Percentiles rank a stretch among this genome's conserved stretches.
Conservation (phyloP, 768 basidiomycete genomes). For the Mycena olivaceomarginata region DNA sequence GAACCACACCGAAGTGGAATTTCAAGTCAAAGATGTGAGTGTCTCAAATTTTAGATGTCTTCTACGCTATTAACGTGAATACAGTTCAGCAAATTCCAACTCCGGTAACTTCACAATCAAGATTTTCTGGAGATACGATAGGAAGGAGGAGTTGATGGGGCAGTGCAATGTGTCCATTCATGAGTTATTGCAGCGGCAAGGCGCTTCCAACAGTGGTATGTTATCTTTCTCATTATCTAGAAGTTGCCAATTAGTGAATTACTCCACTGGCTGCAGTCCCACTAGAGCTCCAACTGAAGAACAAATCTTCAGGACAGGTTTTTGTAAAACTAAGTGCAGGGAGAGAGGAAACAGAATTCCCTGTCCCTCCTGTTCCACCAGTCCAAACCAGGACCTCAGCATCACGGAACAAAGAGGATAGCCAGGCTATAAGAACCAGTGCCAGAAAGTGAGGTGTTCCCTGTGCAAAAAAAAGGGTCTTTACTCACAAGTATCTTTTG, state of each 20-base stretch:
- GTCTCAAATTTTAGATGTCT: neutral
- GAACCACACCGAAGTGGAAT: constrained; percentile 1
- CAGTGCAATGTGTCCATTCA: constrained; percentile 3
- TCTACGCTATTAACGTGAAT: neutral
- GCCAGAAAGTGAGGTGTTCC: constrained; percentile 1
- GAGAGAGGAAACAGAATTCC: neutral
- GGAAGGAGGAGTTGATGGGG: constrained; percentile 1
- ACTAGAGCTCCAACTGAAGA: too few species aligned
- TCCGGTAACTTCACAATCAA: neutral
- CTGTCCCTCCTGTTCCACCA: constrained; percentile 3
- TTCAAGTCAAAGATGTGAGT: constrained; percentile 9
- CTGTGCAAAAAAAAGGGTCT: neutral
- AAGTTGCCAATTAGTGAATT: neutral
- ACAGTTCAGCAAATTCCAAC: neutral
- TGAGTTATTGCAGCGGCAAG: neutral
- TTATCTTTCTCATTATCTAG: neutral
- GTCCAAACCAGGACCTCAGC: neutral
- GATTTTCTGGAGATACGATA: neutral
- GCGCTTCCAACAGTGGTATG: neutral
- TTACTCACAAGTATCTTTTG: neutral
- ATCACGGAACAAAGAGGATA: neutral
- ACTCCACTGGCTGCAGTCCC: neutral
- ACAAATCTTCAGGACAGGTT: neutral
- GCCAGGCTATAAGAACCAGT: neutral
- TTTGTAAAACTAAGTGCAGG: neutral